These are phyloP conservation scores for Candida berthetii DNA, from an alignment of 805 yeast species.

Conservation along the genomic window DNA sequence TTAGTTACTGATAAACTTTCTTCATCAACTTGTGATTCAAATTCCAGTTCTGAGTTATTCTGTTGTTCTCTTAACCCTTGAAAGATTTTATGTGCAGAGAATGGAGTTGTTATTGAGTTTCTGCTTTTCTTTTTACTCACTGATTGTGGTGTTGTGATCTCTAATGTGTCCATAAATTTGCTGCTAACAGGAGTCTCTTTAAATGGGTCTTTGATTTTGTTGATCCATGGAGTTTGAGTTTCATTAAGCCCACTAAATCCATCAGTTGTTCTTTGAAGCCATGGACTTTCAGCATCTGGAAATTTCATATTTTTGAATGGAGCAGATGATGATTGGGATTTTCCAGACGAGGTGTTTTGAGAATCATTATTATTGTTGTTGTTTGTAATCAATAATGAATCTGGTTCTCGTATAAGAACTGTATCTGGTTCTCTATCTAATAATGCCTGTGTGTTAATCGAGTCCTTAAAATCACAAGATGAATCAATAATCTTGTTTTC, in stretches of 20 bases:
- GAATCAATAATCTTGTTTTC: constrained; percentile 18
- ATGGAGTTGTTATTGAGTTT: constrained; percentile 2
- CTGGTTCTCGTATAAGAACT: constrained; percentile 1
- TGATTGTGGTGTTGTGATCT: constrained; percentile 12
- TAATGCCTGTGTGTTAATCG: constrained; percentile 14
- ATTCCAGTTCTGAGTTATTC: constrained; percentile 11
- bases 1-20: not conserved
- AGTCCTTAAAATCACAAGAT: constrained; percentile 13
- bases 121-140: not conserved
- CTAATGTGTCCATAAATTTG: constrained; percentile 2
- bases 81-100: constrained; percentile 13
- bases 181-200: constrained; percentile 17
- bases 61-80: constrained; percentile 15
- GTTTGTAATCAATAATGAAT: not conserved
- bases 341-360: not conserved
- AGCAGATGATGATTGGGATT: constrained; percentile 4
- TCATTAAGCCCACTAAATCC: constrained; percentile 22
- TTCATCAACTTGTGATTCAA: constrained; percentile 14
- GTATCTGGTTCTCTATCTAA: constrained; percentile 6
- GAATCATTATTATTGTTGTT: not conserved
- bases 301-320: constrained; percentile 13
- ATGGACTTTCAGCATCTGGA: constrained; percentile 7
- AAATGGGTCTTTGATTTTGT: constrained; percentile 31
- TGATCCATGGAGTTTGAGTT: constrained; percentile 19
- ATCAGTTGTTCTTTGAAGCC: constrained; percentile 13